phyloP scores from a whole-genome alignment of 2,329 filamentous ascomycete species.

The Arthrinium phaeospermum region DNA sequence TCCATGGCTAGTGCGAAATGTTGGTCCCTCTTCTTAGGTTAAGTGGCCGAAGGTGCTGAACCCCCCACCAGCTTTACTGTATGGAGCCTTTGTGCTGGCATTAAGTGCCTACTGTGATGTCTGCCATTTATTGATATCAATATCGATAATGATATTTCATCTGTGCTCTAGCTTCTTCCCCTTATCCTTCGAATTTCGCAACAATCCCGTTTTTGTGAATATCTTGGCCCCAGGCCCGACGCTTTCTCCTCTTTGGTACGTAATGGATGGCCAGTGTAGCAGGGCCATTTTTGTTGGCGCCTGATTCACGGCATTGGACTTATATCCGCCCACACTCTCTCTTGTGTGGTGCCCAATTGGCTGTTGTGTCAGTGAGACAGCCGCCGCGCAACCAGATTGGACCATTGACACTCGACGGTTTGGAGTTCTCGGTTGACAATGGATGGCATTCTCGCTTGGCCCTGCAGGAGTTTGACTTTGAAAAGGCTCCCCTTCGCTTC shows the following conservation, averaged over 20 bases:
- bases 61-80: constrained; percentile 11
- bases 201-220: background rate
- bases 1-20: background rate
- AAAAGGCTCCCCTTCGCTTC: background rate
- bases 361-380: constrained; percentile 7
- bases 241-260: constrained; percentile 3
- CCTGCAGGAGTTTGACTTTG: background rate
- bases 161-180: background rate
- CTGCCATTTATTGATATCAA: constrained; percentile 9
- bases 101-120: background rate
- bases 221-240: background rate
- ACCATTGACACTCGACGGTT: constrained; percentile 7
- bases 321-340: background rate
- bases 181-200: background rate
- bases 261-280: background rate
- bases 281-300: background rate
- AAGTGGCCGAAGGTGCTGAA: constrained; percentile 2
- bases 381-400: constrained; percentile 12
- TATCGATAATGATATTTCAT: background rate
- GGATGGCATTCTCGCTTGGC: constrained; percentile 6
- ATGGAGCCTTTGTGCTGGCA: background rate
- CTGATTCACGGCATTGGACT: background rate
- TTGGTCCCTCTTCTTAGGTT: background rate
- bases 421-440: background rate
- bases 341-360: constrained; percentile 1